Base-by-base conservation (phyloP, 192 early-diverging fungal genomes). In the Borealophlyctis nickersoniae region DNA sequence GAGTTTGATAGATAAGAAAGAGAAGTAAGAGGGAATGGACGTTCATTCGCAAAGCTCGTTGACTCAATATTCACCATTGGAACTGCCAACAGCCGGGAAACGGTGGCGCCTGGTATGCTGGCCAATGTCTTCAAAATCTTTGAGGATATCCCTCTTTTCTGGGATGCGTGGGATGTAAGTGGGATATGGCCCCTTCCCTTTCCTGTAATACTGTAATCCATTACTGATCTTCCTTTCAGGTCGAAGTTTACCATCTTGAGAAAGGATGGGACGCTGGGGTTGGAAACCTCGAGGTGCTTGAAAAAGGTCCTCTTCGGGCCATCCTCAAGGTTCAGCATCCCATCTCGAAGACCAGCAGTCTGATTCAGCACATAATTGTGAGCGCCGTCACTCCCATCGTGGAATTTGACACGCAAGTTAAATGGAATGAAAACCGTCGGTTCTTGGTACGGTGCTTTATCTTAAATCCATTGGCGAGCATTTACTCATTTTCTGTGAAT, bases 201-300 rank as follows among this genome's bases (percentile, higher is more conserved):
- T 56, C 24, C 55, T 31, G n/a, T n/a, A 29, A 56, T n/a, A n/a
- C n/a, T n/a, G n/a, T n/a, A n/a, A n/a, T n/a, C n/a, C n/a, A n/a
- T n/a, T n/a, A n/a, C n/a, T n/a, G n/a, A n/a, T n/a, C n/a, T n/a
- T n/a, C n/a, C n/a, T n/a, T n/a, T 73, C 75, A 87, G 60, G 91
- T 96, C 28, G 95, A 99, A 68, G 86, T 97, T 24, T 98, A 96
- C 74, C 92, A 93, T 72, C 75, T 92, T 26, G 91, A 97, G 66
- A 98, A 93, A 69, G 81, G 80, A n/a, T 72, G 71, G 30, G 83
- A 85, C 49, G 84, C 86, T 2, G 67, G 57, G 24, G 74, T 79
- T 16, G 86, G 91, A 0, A 63, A 71, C 0, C 67, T 85, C 7
- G 67, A 75, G 56, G 79, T 94, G 4, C 55, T 74, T 7, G 94